These are phyloP conservation scores for Melampsora americana DNA, from an alignment of 1,284 basidiomycete genomes.

Conservation along the genomic window DNA sequence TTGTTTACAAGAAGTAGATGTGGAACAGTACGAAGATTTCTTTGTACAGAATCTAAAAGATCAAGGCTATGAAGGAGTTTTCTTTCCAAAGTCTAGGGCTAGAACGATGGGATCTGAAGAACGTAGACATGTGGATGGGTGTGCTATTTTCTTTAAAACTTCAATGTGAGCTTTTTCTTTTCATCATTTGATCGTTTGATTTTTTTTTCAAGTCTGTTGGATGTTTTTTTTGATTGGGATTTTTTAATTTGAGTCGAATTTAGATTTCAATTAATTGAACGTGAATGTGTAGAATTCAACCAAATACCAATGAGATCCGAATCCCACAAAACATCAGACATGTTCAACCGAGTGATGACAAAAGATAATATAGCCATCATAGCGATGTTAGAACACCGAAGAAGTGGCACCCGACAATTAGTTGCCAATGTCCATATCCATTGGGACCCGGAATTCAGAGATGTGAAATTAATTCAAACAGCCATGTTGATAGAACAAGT, in stretches of 20 bases:
- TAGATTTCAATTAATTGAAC: constrained; percentile 89
- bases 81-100: constrained; percentile 89
- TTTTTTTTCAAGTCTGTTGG: constrained; percentile 7
- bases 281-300: constrained; percentile 90
- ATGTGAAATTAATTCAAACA: constrained; percentile 95
- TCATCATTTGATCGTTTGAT: too few relatives aligned
- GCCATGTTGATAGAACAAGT: constrained; percentile 90
- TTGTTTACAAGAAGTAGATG: constrained; percentile 87
- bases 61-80: constrained; percentile 84
- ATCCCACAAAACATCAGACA: constrained; percentile 97
- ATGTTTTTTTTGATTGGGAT: background rate
- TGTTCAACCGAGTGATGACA: constrained; percentile 97
- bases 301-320: constrained; percentile 88
- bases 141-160: constrained; percentile 92
- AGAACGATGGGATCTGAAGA: constrained; percentile 89
- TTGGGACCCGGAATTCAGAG: constrained; percentile 88
- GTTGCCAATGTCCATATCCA: constrained; percentile 88
- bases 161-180: constrained; percentile 62
- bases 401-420: constrained; percentile 80
- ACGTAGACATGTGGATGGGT: constrained; percentile 85
- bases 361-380: constrained; percentile 93
- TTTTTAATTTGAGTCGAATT: constrained; percentile 36
- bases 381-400: constrained; percentile 78
- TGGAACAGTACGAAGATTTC: constrained; percentile 88
- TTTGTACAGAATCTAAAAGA: constrained; percentile 74